Evolutionary conservation across 306 rosid genomes (phyloP), one percentile per base, ranked within the genome.

Genomic region (Quercus mongolica): DNA sequence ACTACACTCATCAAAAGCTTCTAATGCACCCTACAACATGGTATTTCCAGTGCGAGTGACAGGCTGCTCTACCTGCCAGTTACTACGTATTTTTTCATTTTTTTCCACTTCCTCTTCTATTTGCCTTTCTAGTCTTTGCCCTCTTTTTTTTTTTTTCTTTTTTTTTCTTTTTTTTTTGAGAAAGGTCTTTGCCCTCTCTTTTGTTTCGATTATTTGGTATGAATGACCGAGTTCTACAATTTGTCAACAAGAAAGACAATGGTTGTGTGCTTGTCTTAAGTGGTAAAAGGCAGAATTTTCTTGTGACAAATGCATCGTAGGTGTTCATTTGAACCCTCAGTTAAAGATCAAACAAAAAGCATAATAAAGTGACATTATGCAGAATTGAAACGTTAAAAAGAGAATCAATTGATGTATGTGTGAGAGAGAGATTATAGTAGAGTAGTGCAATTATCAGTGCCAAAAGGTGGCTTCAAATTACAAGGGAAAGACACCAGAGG

Each of bases 31-130:
- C 82, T 15, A 35, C 55, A n/a, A 69, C 78, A 7, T 80, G 85
- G 87, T 84, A 51, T 44, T 84, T 84, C 65, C 85, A 84, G 67
- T 77, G 87, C 51, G 85, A 84, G 77, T 74, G 74, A 68, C 11
- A n/a, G 4, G 38, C 38, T 38, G 35, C n/a, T 4, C n/a, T 75
- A 3, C 44, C 65, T 1, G 35, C 17, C 79, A 21, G 25, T 59
- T 59, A 59, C 31, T 0, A 59, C 3, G 54, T 49, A 1, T 41
- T 8, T 19, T 59, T 58, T 58, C 23, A 12, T 8, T 1, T 20
- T 20, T 21, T 7, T 58, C 21, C 28, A 21, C 28, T 58, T 59
- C 25, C 71, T 17, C 23, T 31, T 65, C 49, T 65, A 18, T 33
- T 65, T 31, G 23, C 21, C 23, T 64, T 15, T 17, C 38, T 30